Base-by-base conservation (phyloP, 1,139 yeast species). In the Diutina mesorugosa region DNA sequence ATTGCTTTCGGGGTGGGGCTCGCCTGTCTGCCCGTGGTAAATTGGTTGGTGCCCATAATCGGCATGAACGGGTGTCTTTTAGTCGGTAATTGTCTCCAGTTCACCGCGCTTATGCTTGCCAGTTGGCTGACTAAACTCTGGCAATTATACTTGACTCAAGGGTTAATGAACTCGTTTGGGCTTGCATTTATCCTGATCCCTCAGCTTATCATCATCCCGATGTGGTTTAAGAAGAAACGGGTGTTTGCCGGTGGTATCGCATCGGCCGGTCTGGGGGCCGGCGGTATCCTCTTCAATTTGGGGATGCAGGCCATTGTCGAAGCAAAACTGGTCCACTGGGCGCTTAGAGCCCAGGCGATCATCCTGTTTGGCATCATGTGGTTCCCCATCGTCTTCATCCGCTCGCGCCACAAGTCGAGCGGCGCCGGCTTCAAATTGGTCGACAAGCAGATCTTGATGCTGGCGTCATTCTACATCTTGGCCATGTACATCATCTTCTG, bases 241-340 rank as follows among this genome's bases (percentile, higher is more conserved):
- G 45, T 50, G 7, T 16, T 50, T 9, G 53, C 53, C 14, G 53
- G 41, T 18, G 85, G 87, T 3, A 61, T 84, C 1, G 78, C 81
- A 0, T 76, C 84, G 0, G 77, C 83, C 1, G 88, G 89, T 0
- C 76, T 86, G 1, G 83, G 87, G 8, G 67, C 77, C 6, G 90
- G 89, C 1, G 90, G 90, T 2, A 75, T 85, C 45, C 68, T 70
- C 61, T 79, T 69, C 59, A 72, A 69, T 57, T 63, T 72, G 58
- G 74, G 68, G n/a, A 71, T 72, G 74, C 73, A 72, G 58, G 65
- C 63, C 52, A 64, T 73, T 9, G 68, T 70, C n/a, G 64, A 70
- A 53, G 58, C 56, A 1, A 63, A 61, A 18, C 60, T 64, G 29
- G 74, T 70, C 4, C 67, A 55, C 70, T 81, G 63, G 86, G 87